Conservation (phyloP, 2,329 filamentous ascomycete species). For the Corniculantispora saksenae region DNA sequence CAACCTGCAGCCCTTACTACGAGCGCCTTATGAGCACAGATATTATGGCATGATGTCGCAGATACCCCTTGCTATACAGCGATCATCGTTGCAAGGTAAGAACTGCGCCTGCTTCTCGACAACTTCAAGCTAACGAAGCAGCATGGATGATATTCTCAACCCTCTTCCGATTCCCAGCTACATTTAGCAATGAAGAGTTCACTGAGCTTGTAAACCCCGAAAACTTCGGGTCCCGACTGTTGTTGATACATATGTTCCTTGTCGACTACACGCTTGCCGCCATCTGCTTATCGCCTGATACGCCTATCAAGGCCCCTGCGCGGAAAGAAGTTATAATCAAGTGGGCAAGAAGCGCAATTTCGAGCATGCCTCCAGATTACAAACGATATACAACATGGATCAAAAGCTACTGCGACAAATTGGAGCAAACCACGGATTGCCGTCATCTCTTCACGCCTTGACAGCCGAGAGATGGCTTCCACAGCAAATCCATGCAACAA, state of each 20-base stretch:
- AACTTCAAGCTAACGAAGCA: constrained; percentile 18
- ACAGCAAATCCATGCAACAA: not conserved
- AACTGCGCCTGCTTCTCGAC: too few species aligned
- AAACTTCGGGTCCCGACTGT: constrained; percentile 35
- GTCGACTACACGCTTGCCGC: constrained; percentile 32
- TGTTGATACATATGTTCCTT: constrained; percentile 40
- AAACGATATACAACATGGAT: constrained; percentile 26
- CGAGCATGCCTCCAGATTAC: constrained; percentile 24
- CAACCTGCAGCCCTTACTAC: constrained; percentile 24
- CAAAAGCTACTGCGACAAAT: constrained; percentile 25
- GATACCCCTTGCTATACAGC: constrained; percentile 20
- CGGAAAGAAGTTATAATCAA: constrained; percentile 29
- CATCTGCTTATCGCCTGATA: constrained; percentile 25
- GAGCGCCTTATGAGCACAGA: constrained; percentile 21
- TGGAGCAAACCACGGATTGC: constrained; percentile 25
- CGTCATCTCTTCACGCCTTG: constrained; percentile 31
- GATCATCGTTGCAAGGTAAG: constrained; percentile 26
- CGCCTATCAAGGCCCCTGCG: constrained; percentile 25
- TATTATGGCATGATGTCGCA: constrained; percentile 24
- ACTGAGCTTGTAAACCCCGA: constrained; percentile 31
- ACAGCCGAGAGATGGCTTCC: not conserved
- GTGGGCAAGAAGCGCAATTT: constrained; percentile 27
- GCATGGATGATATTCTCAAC: constrained; percentile 27
- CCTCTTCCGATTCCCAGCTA: constrained; percentile 25
- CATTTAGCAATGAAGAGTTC: constrained; percentile 33